A percentile compares a stretch with the other conserved stretches of the same genome.
phyloP scores from a whole-genome alignment of 768 basidiomycete genomes.

The Aureoboletus auriporus region DNA sequence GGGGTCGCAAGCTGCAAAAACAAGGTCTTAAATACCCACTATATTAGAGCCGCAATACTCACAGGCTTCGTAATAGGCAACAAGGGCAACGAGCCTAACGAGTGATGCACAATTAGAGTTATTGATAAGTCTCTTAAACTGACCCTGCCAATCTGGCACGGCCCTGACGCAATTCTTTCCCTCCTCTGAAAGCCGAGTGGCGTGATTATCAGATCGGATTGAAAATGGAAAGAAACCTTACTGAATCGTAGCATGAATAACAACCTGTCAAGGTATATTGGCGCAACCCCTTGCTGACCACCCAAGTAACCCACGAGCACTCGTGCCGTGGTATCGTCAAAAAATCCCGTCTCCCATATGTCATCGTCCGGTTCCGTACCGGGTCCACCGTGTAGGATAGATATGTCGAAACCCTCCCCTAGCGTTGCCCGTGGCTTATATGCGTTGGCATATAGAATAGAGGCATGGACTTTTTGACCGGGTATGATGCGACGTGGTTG shows the following conservation, averaged over 20 bases:
- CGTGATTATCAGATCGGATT: background rate
- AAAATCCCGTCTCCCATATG: slow-evolving; percentile 20
- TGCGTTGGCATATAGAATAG: slow-evolving; percentile 17
- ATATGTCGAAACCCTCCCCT: slow-evolving; percentile 23
- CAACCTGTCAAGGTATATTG: slow-evolving; percentile 12
- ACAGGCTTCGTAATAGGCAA: too few species aligned
- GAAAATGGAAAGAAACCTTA: slow-evolving; percentile 1
- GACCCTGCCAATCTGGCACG: too few species aligned
- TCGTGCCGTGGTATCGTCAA: slow-evolving; percentile 14
- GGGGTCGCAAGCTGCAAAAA: too few species aligned
- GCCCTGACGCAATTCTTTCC: slow-evolving; percentile 16
- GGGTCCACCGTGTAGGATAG: background rate
- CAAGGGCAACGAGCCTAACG: too few species aligned
- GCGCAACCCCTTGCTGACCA: too few species aligned
- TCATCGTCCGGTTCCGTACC: slow-evolving; percentile 5
- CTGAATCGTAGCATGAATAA: slow-evolving; percentile 19
- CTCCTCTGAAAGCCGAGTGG: background rate
- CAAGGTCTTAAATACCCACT: too few species aligned
- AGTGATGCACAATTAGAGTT: too few species aligned
- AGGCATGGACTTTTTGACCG: slow-evolving; percentile 24
- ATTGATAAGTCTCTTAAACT: too few species aligned
- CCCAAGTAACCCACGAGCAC: slow-evolving; percentile 7
- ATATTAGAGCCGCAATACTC: too few species aligned
- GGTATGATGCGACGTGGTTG: slow-evolving; percentile 26
- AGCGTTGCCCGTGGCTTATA: slow-evolving; percentile 16